Evolutionary conservation across 1,139 yeast genomes (phyloP).

Genomic region (Petasospora fabianii): DNA sequence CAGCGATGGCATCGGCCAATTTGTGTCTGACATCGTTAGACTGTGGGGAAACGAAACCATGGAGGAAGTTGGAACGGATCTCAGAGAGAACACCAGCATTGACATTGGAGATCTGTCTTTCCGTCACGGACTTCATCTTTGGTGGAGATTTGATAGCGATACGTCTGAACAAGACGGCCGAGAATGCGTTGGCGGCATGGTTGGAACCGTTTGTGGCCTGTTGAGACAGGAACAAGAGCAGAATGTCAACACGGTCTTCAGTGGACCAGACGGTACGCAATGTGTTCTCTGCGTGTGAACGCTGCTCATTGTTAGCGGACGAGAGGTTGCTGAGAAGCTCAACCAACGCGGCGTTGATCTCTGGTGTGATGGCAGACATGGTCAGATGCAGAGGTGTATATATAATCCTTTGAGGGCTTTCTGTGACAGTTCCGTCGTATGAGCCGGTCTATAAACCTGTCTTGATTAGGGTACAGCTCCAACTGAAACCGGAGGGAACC

Average conservation of each 20-base stretch:
- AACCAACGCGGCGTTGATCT: conserved; percentile 51
- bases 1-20: conserved; percentile 90
- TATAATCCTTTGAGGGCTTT: no score
- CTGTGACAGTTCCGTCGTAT: no score
- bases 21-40: conserved; percentile 81
- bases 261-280: conserved; percentile 76
- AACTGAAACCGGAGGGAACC: no score
- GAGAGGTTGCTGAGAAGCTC: conserved; percentile 65
- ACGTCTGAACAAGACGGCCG: conserved; percentile 87
- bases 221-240: conserved; percentile 77
- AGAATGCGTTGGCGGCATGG: conserved; percentile 56
- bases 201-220: conserved; percentile 59
- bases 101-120: conserved; percentile 73
- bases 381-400: no score
- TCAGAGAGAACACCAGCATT: conserved; percentile 56
- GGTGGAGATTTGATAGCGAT: conserved; percentile 76
- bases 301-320: conserved; percentile 69
- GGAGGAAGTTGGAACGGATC: conserved; percentile 61
- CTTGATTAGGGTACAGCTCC: no score
- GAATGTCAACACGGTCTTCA: conserved; percentile 57
- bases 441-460: no score
- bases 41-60: conserved; percentile 68
- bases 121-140: conserved; percentile 55
- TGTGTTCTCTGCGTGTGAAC: conserved; percentile 74
- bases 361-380: conserved; percentile 63